Percentiles rank a stretch among this genome's conserved stretches.
Evolutionary conservation across 257 asterid species (phyloP).

Genomic region (Solanum pimpinellifolium): DNA sequence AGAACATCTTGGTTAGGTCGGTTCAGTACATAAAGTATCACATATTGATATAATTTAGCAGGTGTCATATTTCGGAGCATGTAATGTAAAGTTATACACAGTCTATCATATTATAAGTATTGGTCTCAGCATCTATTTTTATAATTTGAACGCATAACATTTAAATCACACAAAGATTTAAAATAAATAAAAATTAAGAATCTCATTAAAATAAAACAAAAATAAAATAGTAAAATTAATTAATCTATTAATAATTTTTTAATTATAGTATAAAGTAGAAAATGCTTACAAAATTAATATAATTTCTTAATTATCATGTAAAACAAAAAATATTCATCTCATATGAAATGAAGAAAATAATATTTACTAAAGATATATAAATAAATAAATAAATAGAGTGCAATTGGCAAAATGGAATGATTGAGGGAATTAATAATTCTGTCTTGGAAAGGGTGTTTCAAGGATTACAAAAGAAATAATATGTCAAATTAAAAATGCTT

Average conservation of each 20-base stretch:
- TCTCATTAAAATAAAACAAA: too few species aligned
- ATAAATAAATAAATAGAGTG: neutral
- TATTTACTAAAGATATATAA: neutral
- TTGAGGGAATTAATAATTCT: neutral
- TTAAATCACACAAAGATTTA: neutral
- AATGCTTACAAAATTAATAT: neutral
- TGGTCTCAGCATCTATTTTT: neutral
- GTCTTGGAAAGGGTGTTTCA: neutral
- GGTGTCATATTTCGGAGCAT: accelerated
- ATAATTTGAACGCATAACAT: accelerated
- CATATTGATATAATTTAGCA: neutral
- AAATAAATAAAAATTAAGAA: too few species aligned
- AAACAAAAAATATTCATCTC: neutral
- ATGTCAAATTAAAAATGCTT: neutral
- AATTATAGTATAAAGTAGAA: too few species aligned
- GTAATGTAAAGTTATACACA: neutral
- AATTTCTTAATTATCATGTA: too few species aligned
- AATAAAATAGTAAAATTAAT: too few species aligned
- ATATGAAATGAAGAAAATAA: too few species aligned
- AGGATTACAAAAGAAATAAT: neutral
- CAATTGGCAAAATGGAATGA: neutral
- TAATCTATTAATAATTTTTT: too few species aligned
- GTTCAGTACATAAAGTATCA: neutral
- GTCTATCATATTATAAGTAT: neutral
- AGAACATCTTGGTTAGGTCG: neutral